Conservation (phyloP, 192 early-diverging fungal genomes). For the Cetraspora pellucida region DNA sequence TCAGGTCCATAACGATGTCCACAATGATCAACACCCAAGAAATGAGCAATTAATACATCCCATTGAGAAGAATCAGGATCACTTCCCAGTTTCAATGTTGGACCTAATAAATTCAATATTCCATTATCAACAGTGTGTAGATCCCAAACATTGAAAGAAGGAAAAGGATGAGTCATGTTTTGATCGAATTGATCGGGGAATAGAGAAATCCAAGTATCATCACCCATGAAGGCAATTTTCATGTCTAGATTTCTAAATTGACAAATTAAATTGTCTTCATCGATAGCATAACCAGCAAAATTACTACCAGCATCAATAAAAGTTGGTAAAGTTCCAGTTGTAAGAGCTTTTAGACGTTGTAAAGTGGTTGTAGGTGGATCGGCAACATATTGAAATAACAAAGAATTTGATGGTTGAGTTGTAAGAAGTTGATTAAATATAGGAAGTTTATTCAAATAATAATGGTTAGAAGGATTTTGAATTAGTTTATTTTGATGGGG, state of each 20-base stretch:
- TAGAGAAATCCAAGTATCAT: conserved; percentile 93
- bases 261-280: conserved; percentile 75
- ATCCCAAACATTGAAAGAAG: conserved; percentile 82
- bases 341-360: conserved; percentile 80
- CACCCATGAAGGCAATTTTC: conserved; percentile 82
- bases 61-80: conserved; percentile 44
- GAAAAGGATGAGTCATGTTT: conserved; percentile 60
- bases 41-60: conserved; percentile 89
- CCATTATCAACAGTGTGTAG: conserved; percentile 93
- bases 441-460: conserved; percentile 56
- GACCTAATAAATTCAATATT: conserved; percentile 54
- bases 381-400: conserved; percentile 72
- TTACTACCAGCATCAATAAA: conserved; percentile 83
- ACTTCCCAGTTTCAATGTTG: conserved; percentile 38
- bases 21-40: conserved; percentile 95
- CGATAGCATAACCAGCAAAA: conserved; percentile 72
- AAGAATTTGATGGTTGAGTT: conserved; percentile 54
- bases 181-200: conserved; percentile 66
- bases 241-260: conserved; percentile 42
- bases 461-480: conserved; percentile 10
- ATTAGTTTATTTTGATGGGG: conserved; percentile 35
- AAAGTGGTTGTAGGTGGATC: conserved; percentile 85
- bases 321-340: conserved; percentile 81
- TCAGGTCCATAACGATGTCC: conserved; percentile 90
- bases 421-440: conserved; percentile 52